Evolutionary conservation across 371 early-diverging fungal species (phyloP), one percentile per base, ranked within the genome.

Genomic region (Syncephalastrum monosporum): DNA sequence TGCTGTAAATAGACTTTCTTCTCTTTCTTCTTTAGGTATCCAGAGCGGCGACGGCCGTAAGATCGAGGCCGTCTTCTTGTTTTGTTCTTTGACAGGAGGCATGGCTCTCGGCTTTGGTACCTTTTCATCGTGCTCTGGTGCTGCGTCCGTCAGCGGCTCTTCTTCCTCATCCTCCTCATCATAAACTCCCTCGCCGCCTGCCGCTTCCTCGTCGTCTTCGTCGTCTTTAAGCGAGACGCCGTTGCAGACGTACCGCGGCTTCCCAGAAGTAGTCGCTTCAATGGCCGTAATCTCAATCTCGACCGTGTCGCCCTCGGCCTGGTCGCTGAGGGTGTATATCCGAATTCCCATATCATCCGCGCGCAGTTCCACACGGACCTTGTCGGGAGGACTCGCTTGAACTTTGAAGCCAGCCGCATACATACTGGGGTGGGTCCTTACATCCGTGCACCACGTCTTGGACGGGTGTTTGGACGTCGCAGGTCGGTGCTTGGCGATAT

Each of bases 401-500:
- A 78, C 55, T 7, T 55, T 47, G 46, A 69, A 77, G 0, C 79
- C 79, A 14, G 61, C 43, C 0, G 69, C 58, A 44, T 77, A 81
- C 64, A 73, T 68, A 38, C 64, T 69, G 6, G 55, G 42, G 33
- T 75, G 72, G 0, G 65, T 64, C 0, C 75, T 71, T 14, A 81
- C 42, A 49, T 81, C 82, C 3, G 77, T 77, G 33, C 74, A 69
- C 71, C 77, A 73, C 45, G 25, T 23, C 29, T 43, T 46, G 16
- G 16, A 29, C 16, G 46, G 17, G 21, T 46, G 46, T 49, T 49
- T 19, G 59, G 50, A 6, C 33, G 19, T 16, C 52, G 73, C 68
- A 5, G 77, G 71, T 4, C 69, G 63, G 57, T 77, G 77, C 42
- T 79, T 74, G 25, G 67, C 71, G 44, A 68, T 73, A 42, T 64